Evolutionary conservation across 495 filamentous ascomycete genomes (phyloP).

Genomic region (Pseudevernia furfuracea): DNA sequence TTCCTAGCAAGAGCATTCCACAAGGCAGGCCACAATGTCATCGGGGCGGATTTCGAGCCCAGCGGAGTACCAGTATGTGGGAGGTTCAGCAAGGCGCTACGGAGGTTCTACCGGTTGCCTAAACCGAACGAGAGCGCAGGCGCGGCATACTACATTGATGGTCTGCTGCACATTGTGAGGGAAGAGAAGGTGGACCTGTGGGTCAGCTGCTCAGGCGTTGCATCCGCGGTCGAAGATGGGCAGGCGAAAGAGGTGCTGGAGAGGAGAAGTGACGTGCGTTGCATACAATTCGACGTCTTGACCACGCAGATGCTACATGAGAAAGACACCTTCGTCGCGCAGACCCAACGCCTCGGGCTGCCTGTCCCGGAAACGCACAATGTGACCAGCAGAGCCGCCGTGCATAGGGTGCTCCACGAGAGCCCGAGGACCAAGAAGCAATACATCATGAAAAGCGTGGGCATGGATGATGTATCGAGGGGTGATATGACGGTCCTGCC

Average conservation of each 20-base stretch:
- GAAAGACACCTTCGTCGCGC: constrained; percentile 51
- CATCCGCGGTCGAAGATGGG: constrained; percentile 54
- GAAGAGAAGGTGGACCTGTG: constrained; percentile 61
- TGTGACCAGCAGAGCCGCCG: constrained; percentile 49
- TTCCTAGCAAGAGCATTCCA: constrained; percentile 60
- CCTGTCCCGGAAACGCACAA: constrained; percentile 51
- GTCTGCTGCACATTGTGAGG: constrained; percentile 49
- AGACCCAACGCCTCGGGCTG: constrained; percentile 44
- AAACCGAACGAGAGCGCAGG: constrained; percentile 28
- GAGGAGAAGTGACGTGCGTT: constrained; percentile 48
- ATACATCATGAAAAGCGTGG: constrained; percentile 57
- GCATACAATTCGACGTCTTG: constrained; percentile 48
- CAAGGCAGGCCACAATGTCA: constrained; percentile 57
- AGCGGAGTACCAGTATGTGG: constrained; percentile 37
- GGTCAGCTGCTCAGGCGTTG: constrained; percentile 61
- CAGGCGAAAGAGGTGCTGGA: constrained; percentile 56
- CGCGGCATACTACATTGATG: constrained; percentile 38
- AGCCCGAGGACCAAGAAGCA: constrained; percentile 36
- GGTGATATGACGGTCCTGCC: constrained; percentile 50
- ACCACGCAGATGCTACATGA: constrained; percentile 47
- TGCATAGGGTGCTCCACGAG: constrained; percentile 48
- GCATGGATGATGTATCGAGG: constrained; percentile 38
- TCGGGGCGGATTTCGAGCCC: constrained; percentile 63
- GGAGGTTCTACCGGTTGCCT: constrained; percentile 47
- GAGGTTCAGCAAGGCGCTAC: constrained; percentile 41